phyloP scores from a whole-genome alignment of 106 monocot genomes.

The Hemerocallis citrina region DNA sequence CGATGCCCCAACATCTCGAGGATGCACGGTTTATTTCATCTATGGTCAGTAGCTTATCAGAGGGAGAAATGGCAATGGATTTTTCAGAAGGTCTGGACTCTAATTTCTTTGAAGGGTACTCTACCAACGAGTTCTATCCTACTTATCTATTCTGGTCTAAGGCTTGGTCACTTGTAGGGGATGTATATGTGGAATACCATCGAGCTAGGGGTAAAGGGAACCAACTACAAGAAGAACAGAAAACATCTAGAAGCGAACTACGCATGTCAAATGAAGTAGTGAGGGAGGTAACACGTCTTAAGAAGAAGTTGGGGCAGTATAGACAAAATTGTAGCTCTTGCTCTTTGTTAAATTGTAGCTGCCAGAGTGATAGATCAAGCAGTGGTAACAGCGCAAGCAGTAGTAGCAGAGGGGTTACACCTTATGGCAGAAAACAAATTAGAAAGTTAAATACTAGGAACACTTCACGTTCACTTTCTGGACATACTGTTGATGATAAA shows the following conservation, averaged over 20 bases:
- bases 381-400: conserved; percentile 97
- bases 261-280: conserved; percentile 91
- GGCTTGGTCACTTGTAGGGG: conserved; percentile 88
- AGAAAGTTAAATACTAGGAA: conserved; percentile 44
- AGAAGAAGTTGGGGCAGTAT: conserved; percentile 76
- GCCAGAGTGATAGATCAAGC: conserved; percentile 76
- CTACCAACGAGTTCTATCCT: conserved; percentile 24
- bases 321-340: conserved; percentile 71
- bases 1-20: conserved; percentile 90
- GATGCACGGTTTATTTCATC: conserved; percentile 82
- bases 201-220: conserved; percentile 31
- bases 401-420: conserved; percentile 32
- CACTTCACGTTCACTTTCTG: conserved; percentile 1
- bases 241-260: conserved; percentile 31
- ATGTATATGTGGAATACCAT: conserved; percentile 77
- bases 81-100: conserved; percentile 9
- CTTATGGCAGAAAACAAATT: conserved; percentile 41
- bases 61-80: conserved; percentile 18
- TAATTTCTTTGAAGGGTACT: conserved; percentile 11
- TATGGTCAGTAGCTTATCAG: conserved; percentile 34
- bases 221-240: conserved; percentile 18
- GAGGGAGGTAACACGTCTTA: conserved; percentile 82
- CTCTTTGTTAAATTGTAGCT: conserved; percentile 88
- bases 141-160: conserved; percentile 82
- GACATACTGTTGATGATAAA: conserved; percentile 1